Evolutionary conservation across 768 basidiomycete genomes (phyloP).

Genomic region (Thelephora aurantiotincta): DNA sequence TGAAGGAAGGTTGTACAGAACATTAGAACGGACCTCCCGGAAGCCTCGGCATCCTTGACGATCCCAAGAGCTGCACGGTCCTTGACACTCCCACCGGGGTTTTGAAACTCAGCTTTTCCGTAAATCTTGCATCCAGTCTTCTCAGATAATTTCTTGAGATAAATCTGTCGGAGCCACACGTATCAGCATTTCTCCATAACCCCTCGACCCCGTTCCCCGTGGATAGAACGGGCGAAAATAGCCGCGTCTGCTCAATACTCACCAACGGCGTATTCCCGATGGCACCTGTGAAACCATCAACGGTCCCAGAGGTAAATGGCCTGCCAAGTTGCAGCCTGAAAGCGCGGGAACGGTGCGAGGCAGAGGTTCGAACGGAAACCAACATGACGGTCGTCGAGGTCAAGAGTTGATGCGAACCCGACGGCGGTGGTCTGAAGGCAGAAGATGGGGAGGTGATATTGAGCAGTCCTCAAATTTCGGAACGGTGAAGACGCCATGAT

Average conservation of each 20-base stretch:
- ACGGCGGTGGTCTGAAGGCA: not conserved
- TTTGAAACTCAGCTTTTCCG: conserved; percentile 98
- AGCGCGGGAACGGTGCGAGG: too few species aligned
- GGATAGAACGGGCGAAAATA: conserved; percentile 2
- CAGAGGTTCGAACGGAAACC: conserved; percentile 5
- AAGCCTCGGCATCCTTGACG: conserved; percentile 69
- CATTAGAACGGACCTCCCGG: conserved; percentile 49
- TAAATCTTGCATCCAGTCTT: conserved; percentile 72
- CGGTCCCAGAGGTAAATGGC: conserved; percentile 22
- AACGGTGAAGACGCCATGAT: conserved; percentile 1
- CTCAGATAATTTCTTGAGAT: conserved; percentile 68
- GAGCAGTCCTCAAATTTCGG: conserved; percentile 5
- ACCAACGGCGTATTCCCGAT: conserved; percentile 93
- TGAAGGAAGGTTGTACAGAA: not conserved
- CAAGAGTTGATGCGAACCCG: not conserved
- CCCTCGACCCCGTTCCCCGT: not conserved
- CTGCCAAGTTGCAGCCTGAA: conserved; percentile 3
- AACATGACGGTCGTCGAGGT: conserved; percentile 10
- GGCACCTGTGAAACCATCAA: conserved; percentile 74
- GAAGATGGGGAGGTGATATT: not conserved
- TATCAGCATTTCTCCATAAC: not conserved
- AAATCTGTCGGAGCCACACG: conserved; percentile 40
- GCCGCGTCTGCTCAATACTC: conserved; percentile 13
- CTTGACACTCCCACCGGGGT: conserved; percentile 96
- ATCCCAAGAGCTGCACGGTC: conserved; percentile 92